These are phyloP conservation scores for Cyberlindnera americana DNA, from an alignment of 805 yeast species.

Conservation along the genomic window DNA sequence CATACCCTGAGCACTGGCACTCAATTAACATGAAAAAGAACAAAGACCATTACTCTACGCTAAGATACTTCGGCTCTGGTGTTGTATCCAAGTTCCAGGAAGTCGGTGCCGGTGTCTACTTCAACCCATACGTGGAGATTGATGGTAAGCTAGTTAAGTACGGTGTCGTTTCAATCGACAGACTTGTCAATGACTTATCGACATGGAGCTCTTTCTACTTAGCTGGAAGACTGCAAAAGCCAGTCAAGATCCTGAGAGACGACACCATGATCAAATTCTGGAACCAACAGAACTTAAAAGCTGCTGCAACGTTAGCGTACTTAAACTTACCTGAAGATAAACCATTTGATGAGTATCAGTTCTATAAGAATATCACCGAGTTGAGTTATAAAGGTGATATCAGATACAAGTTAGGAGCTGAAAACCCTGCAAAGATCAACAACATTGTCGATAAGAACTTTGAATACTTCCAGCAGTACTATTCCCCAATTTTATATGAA, in stretches of 20 bases:
- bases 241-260: slow-evolving; percentile 72
- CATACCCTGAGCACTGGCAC: slow-evolving; percentile 76
- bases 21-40: slow-evolving; percentile 59
- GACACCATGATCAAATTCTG: slow-evolving; percentile 59
- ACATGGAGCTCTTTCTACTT: slow-evolving; percentile 84
- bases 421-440: slow-evolving; percentile 81
- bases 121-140: slow-evolving; percentile 81
- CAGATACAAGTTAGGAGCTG: slow-evolving; percentile 81
- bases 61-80: slow-evolving; percentile 57
- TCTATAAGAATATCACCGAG: slow-evolving; percentile 74
- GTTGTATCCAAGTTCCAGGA: slow-evolving; percentile 57
- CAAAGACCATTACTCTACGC: slow-evolving; percentile 74
- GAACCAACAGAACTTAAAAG: slow-evolving; percentile 72
- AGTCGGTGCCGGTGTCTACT: slow-evolving; percentile 87
- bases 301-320: slow-evolving; percentile 65
- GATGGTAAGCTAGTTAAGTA: slow-evolving; percentile 67
- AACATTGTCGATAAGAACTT: slow-evolving; percentile 84
- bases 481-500: slow-evolving; percentile 53
- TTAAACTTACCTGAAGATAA: slow-evolving; percentile 31
- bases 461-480: slow-evolving; percentile 63
- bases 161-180: slow-evolving; percentile 72
- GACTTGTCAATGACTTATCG: slow-evolving; percentile 62
- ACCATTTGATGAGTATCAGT: slow-evolving; percentile 53
- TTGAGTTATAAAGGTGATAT: slow-evolving; percentile 90
- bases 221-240: slow-evolving; percentile 93